Base-by-base conservation (phyloP, 164 flowering plant genomes). In the Aristolochia californica region DNA sequence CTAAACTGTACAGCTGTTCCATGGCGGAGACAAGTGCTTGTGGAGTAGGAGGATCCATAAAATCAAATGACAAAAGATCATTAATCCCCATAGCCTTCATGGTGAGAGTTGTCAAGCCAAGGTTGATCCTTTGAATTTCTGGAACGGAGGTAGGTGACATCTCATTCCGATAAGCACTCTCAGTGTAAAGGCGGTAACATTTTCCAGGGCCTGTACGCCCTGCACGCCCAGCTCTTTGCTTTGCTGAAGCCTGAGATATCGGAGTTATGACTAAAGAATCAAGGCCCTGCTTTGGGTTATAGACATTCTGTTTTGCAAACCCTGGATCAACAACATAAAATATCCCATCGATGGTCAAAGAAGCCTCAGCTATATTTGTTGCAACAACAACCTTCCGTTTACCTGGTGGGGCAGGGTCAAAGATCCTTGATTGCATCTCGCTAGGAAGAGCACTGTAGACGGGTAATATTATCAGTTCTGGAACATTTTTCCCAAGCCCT, bases 191-290 rank as follows among this genome's bases (percentile, higher is more conserved):
- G 34, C 97, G 88, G 63, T 87, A 91, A 66, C 94, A 91, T 70
- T 85, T 91, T n/a, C 97, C 97, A 25, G 97, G 97, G 13, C 94
- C 97, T 0, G 97, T 90, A 60, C 97, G 91, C 14, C 97, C 97
- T 56, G 97, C 97, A 61, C 97, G 88, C n/a, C 97, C 97, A 34
- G 96, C 93, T 53, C 97, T 70, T 69, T 91, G 97, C 70, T 91
- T 85, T 43, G 97, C 96, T 4, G 97, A 91, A 64, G 96, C 96
- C 75, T 91, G 97, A 53, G 96, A 87, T 61, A 91, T 91, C 0
- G 94, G 96, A 15, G 96, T 87, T 22, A 91, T 85, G 43, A 87
- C 77, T 43, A 91, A 66, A 2, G 91, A 84, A 76, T 91, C 96
- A 53, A 91, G 81, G 27, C 96, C 97, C 64, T 76, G 94, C 70